Conservation (phyloP, 305 asterid genomes). For the Striga hermonthica region DNA sequence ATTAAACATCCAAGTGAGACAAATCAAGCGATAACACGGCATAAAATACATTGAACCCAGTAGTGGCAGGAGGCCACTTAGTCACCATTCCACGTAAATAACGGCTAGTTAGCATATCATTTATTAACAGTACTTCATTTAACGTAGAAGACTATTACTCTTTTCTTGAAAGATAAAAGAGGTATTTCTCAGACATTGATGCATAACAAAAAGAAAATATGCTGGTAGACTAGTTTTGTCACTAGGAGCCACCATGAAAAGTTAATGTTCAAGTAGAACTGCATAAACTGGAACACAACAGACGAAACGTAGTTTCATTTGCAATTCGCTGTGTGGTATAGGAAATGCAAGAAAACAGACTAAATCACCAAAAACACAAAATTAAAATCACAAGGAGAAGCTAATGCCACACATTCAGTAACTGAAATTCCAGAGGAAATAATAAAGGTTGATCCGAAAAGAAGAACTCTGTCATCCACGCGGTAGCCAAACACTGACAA, state of each 20-base stretch:
- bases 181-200: background rate
- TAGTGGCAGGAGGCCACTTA: background rate
- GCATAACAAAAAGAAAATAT: background rate
- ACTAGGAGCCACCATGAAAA: background rate
- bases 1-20: constrained; percentile 8
- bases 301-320: background rate
- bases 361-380: background rate
- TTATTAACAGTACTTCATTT: background rate
- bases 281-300: background rate
- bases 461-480: background rate
- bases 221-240: background rate
- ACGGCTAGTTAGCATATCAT: background rate
- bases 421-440: background rate
- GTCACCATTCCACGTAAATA: constrained; percentile 3
- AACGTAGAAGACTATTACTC: background rate
- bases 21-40: background rate
- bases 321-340: background rate
- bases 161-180: too few species aligned
- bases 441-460: background rate
- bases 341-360: background rate
- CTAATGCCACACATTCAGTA: background rate
- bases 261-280: background rate
- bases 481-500: background rate
- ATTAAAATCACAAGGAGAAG: constrained; percentile 1
- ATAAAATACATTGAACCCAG: constrained; percentile 3